Percentiles rank a stretch among this genome's conserved stretches.
phyloP scores from a whole-genome alignment of 2,329 filamentous ascomycete species.

The Aspergillus unguis region DNA sequence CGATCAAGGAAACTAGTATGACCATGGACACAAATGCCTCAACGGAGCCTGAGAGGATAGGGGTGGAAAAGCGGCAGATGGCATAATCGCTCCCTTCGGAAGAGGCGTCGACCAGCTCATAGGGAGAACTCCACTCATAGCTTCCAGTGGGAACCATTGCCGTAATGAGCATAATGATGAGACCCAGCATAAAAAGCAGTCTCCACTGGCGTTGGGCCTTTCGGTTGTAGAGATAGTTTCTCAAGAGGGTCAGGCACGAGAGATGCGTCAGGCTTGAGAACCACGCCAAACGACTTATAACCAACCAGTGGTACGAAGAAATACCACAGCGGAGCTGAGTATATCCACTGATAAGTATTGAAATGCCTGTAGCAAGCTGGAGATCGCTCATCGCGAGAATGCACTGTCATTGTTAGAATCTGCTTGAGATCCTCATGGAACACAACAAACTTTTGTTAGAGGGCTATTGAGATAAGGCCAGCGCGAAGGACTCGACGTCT shows the following conservation, averaged over 20 bases:
- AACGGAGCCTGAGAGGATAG: no score
- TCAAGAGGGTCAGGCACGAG: neutral
- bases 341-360: neutral
- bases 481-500: neutral
- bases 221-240: neutral
- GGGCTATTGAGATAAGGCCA: neutral
- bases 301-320: neutral
- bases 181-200: neutral
- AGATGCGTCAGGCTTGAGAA: neutral
- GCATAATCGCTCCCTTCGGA: neutral
- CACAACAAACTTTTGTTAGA: neutral
- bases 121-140: neutral
- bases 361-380: neutral
- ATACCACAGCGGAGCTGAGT: neutral
- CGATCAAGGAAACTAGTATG: neutral
- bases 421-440: neutral
- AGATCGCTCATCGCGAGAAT: neutral
- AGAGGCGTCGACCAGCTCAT: neutral
- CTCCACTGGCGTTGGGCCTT: neutral
- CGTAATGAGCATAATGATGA: neutral
- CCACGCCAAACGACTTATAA: neutral
- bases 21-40: neutral
- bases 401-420: neutral
- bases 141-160: neutral
- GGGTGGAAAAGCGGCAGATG: neutral